Base-by-base conservation (phyloP, 345 rosid genomes). In the Euphorbia lathyris region DNA sequence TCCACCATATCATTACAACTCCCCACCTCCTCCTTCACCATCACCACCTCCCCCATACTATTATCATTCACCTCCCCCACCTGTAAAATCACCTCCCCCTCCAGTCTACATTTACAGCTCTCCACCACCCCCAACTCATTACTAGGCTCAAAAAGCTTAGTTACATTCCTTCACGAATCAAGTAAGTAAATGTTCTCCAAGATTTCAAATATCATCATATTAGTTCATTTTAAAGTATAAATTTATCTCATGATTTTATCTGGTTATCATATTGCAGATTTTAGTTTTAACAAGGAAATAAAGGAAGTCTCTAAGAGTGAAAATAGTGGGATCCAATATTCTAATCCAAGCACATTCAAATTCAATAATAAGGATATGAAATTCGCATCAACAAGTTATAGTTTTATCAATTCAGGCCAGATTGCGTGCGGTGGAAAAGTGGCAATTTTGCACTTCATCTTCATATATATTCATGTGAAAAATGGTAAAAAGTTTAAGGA, bases 271-370 rank as follows among this genome's bases (percentile, higher is more conserved):
- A 34, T 68, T 67, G 65, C 86, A 88, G 94, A 84, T 86, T 81
- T 80, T 80, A 78, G 78, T 85, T 80, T 77, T 9, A 77, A 63
- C n/a, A 80, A 53, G 70, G 61, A 7, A 90, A 93, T 93, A 93
- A 90, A 87, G 71, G 85, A 81, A 81, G 86, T 87, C 77, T 78
- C 82, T 74, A 78, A 63, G 83, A 75, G 70, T 58, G 79, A 61
- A 78, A 82, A 67, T 73, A 63, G 70, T 76, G 78, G 48, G 53
- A 66, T 29, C 60, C 67, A 78, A 60, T 63, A 70, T 69, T 77
- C 80, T 48, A 12, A 50, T 67, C 78, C 86, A 63, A 77, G 63
- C 75, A 43, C 67, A 67, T 71, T 60, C 38, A 34, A 34, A 34
- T 34, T 34, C 38, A 34, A 34, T 80, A 79, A 81, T 80, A 80